These are phyloP conservation scores for Cytospora chrysosperma DNA, from an alignment of 2,329 filamentous ascomycete genomes.

Conservation along the genomic window DNA sequence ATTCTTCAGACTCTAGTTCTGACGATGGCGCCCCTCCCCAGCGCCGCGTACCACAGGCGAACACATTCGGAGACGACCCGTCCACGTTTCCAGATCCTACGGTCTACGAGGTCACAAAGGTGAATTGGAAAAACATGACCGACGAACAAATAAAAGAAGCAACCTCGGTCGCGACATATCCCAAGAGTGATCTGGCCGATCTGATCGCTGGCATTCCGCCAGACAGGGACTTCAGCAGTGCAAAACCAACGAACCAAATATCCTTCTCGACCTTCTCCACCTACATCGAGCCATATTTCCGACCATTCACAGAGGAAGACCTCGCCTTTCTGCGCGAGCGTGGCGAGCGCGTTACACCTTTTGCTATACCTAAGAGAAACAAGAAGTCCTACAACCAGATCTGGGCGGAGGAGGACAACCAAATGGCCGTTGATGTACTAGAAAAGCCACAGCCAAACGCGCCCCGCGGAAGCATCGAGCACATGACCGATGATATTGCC, in stretches of 20 bases:
- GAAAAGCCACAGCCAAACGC: constrained; percentile 77
- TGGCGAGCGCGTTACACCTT: constrained; percentile 79
- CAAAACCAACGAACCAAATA: constrained; percentile 92
- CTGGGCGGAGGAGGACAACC: constrained; percentile 92
- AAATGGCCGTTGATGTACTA: constrained; percentile 68
- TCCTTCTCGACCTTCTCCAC: constrained; percentile 90
- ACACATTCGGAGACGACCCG: constrained; percentile 90
- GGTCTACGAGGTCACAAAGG: constrained; percentile 83
- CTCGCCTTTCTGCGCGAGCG: constrained; percentile 88
- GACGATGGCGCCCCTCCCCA: constrained; percentile 61
- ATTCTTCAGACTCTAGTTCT: constrained; percentile 46
- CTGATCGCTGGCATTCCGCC: constrained; percentile 86
- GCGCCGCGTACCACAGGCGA: constrained; percentile 69
- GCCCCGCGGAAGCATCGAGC: constrained; percentile 79
- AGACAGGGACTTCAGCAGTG: constrained; percentile 92
- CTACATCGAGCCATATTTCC: constrained; percentile 88
- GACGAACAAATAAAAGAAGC: constrained; percentile 85
- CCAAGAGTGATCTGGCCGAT: constrained; percentile 75
- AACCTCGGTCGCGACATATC: constrained; percentile 83
- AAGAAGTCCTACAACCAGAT: constrained; percentile 84
- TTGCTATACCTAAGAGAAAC: constrained; percentile 81
- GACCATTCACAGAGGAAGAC: constrained; percentile 88
- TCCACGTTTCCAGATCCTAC: constrained; percentile 90
- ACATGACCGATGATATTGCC: constrained; percentile 80
- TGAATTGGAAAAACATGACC: constrained; percentile 68